Percentiles rank a stretch among this genome's conserved stretches.
phyloP scores from a whole-genome alignment of 202 grass and related monocot species.

The Brachypodium distachyon region DNA sequence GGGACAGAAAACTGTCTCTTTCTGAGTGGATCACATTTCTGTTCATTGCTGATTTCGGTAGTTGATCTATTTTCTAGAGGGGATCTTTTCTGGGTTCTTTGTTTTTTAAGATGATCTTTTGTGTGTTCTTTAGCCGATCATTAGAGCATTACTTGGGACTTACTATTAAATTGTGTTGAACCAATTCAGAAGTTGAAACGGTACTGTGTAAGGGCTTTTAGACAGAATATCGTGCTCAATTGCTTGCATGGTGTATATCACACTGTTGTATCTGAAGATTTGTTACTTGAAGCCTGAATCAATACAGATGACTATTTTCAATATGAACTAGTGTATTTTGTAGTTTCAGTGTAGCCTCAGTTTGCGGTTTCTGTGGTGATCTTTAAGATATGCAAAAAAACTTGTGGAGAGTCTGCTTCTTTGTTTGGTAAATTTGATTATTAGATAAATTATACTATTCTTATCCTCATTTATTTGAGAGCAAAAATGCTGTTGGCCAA shows the following conservation, averaged over 20 bases:
- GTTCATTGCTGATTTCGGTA: background rate
- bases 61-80: background rate
- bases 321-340: background rate
- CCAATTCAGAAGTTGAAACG: background rate
- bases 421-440: background rate
- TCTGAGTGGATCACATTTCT: background rate
- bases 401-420: background rate
- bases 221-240: background rate
- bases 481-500: background rate
- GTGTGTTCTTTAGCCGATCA: background rate
- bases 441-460: background rate
- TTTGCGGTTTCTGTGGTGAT: background rate
- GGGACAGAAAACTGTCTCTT: background rate
- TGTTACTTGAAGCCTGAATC: background rate
- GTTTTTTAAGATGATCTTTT: too few relatives aligned
- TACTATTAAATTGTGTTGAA: background rate
- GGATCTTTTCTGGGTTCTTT: background rate
- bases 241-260: background rate
- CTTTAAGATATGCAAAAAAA: background rate
- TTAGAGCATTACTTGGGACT: background rate
- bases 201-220: background rate
- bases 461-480: too few relatives aligned
- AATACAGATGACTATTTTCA: background rate
- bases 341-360: background rate
- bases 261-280: background rate